A percentile compares a stretch with the other conserved stretches of the same genome.
Evolutionary conservation across 768 basidiomycete species (phyloP).

Genomic region (Tulasnella sp.): DNA sequence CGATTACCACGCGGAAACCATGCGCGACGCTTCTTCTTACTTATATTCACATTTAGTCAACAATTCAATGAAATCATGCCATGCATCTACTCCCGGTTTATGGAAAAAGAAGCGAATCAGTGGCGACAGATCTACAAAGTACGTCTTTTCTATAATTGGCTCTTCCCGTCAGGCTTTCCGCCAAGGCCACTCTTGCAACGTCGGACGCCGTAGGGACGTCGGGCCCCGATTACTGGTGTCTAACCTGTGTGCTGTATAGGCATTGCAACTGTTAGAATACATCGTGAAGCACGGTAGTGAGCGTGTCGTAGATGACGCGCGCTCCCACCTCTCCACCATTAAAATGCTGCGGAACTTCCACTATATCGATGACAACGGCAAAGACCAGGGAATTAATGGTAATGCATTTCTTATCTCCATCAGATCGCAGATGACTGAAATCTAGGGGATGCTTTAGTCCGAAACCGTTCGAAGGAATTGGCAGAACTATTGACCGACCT

Average conservation of each 20-base stretch:
- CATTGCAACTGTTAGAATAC: constrained; percentile 88
- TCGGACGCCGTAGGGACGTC: no score
- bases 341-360: constrained; percentile 98
- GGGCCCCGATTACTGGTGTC: constrained; percentile 14
- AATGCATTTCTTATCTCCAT: no score
- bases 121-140: constrained; percentile 99
- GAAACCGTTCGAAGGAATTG: constrained; percentile 85
- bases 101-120: constrained; percentile 96
- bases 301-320: constrained; percentile 93
- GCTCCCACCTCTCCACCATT: constrained; percentile 85
- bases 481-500: constrained; percentile 87
- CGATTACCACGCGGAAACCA: background rate
- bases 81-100: constrained; percentile 84
- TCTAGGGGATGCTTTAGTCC: constrained; percentile 57
- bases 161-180: no score
- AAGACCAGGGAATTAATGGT: constrained; percentile 98
- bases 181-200: no score
- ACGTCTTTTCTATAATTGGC: constrained; percentile 16
- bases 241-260: constrained; percentile 32
- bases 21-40: background rate
- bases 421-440: background rate
- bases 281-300: constrained; percentile 95
- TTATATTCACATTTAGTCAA: constrained; percentile 42
- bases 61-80: constrained; percentile 99
- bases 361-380: constrained; percentile 96